Conservation (phyloP, 73 alveolate genomes). For the Uronychia binucleata region DNA sequence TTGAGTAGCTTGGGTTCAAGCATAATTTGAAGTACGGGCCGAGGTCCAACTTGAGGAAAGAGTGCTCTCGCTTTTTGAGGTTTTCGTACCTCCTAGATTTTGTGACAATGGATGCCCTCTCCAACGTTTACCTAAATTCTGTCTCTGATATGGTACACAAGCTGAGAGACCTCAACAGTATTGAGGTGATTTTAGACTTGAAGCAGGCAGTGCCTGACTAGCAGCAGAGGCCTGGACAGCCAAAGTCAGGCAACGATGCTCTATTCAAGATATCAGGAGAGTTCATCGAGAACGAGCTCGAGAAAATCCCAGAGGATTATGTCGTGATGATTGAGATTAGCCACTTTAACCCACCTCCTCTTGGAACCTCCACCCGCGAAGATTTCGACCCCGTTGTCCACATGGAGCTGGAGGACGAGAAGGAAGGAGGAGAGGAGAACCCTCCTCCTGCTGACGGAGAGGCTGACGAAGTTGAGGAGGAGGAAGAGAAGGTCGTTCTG, state of each 20-base stretch:
- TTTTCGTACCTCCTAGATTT: constrained; percentile 82
- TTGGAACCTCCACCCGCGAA: constrained; percentile 67
- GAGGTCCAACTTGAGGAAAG: constrained; percentile 74
- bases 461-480: constrained; percentile 56
- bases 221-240: background rate
- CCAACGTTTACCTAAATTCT: constrained; percentile 75
- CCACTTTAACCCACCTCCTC: constrained; percentile 74
- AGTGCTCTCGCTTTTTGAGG: constrained; percentile 76
- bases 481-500: constrained; percentile 47
- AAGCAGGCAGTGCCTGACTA: constrained; percentile 36
- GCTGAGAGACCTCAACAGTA: constrained; percentile 24
- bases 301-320: constrained; percentile 24
- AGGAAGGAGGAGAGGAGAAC: constrained; percentile 63
- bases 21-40: constrained; percentile 80
- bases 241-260: constrained; percentile 14
- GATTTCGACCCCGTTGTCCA: constrained; percentile 77
- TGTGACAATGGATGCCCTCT: constrained; percentile 78
- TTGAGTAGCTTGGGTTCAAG: constrained; percentile 78
- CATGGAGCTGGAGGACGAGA: constrained; percentile 46
- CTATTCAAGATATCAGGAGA: constrained; percentile 66
- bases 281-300: constrained; percentile 59
- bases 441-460: constrained; percentile 44
- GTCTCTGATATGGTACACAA: constrained; percentile 57
- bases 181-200: constrained; percentile 34
- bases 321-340: constrained; percentile 42